Conservation (phyloP, 306 rosid genomes). For the Quercus engelmannii region DNA sequence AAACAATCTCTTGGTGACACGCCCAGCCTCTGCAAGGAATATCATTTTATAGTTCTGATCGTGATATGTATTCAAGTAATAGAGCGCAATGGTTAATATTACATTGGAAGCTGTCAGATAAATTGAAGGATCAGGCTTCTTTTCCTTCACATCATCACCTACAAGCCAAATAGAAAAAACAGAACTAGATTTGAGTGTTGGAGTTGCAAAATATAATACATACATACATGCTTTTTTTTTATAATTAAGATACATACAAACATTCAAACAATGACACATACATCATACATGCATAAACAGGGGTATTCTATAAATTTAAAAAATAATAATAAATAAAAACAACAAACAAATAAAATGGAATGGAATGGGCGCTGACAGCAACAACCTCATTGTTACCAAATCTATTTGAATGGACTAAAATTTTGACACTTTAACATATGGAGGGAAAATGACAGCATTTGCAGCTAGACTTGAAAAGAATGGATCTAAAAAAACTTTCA, state of each 20-base stretch:
- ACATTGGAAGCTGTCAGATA: slow-evolving; percentile 82
- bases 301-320: not conserved
- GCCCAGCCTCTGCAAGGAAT: slow-evolving; percentile 63
- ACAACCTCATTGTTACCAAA: not conserved
- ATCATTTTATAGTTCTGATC: slow-evolving; percentile 3
- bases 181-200: not conserved
- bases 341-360: not conserved
- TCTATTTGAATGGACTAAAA: not conserved
- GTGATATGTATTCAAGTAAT: not conserved
- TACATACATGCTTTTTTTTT: no score
- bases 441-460: slow-evolving; percentile 5
- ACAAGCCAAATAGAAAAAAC: slow-evolving; percentile 19
- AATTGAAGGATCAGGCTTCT: slow-evolving; percentile 94
- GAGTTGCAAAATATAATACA: not conserved
- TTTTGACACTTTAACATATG: not conserved
- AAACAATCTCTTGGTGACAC: slow-evolving; percentile 59
- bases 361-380: not conserved
- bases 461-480: not conserved
- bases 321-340: no score
- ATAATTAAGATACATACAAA: not conserved
- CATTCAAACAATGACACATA: not conserved
- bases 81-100: not conserved
- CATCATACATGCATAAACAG: not conserved
- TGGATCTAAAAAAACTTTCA: not conserved
- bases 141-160: slow-evolving; percentile 97